Base-by-base conservation (phyloP, 2,329 filamentous ascomycete species). In the Apiospora arundinis region DNA sequence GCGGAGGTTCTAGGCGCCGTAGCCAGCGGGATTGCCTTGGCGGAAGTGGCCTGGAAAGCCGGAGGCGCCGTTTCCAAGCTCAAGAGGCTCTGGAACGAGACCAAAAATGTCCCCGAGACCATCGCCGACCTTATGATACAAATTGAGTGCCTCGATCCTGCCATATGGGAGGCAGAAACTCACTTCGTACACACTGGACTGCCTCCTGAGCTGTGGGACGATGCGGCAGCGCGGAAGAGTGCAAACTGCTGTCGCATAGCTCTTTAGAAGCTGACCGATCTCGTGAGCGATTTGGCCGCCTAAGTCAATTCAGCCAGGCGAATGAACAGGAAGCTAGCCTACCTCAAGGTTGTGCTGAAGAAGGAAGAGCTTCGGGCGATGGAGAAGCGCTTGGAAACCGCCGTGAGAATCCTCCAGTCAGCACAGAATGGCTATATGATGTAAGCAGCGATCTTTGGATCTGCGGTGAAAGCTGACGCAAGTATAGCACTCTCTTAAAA, bases 111-210 rank as follows among this genome's bases (percentile, higher is more conserved):
- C 12, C 77, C 77, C 5, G 74, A 76, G 8, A 71, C 73, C 2
- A 77, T 79, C 32, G 48, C 56, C 21, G 72, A 76, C 32, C 71
- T 79, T 1, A 74, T 78, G 71, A 71, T 75, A 28, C 73, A 78
- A 63, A 76, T 79, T 21, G 75, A 78, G n/a, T 76, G 75, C 25
- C 71, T 79, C 4, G 73, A 75, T 48, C 75, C 76, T 7, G 63
- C 74, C 14, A 44, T 78, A 2, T 78, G 71, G 70, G 75, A 78
- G 40, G 56, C 70, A 4, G 74, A 76, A 23, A 70, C 72, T 21
- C 72, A 48, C 2, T 69, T 77, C 9, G 49, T 44, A 23, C 67
- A 74, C 18, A 32, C 56, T 2, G 63, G 14, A 11, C 12, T 75
- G 0, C 70, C 73, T 12, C 28, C 73, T 7, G 69, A 67, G 4